phyloP scores from a whole-genome alignment of 1,284 basidiomycete species.

The Papiliotrema terrestris region DNA sequence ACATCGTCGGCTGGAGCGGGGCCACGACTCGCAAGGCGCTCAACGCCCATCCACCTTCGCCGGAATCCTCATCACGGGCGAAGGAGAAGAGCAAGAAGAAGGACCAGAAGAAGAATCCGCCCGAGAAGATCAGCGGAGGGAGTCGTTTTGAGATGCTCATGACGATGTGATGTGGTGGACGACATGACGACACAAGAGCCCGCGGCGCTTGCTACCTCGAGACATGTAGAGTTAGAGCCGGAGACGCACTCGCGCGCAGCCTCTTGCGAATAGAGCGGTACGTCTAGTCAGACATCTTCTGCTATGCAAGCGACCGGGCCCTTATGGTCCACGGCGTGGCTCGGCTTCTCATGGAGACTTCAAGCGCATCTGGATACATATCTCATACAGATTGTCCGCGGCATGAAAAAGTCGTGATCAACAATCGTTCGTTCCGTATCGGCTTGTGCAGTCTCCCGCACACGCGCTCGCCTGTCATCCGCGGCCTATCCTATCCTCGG shows the following conservation, averaged over 20 bases:
- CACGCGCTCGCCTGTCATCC: background rate
- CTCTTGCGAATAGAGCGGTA: no score
- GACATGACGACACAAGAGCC: background rate
- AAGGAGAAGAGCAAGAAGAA: background rate
- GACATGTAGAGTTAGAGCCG: no score
- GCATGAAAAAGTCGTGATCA: no score
- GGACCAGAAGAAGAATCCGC: background rate
- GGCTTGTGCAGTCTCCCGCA: background rate
- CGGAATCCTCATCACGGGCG: background rate
- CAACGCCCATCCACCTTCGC: background rate
- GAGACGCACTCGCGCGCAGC: no score
- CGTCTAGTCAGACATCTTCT: no score
- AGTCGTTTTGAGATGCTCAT: conserved; percentile 2
- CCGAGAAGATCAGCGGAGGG: background rate
- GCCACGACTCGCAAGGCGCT: background rate
- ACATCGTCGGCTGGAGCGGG: background rate
- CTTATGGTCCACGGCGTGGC: no score
- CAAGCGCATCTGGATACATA: background rate
- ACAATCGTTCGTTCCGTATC: background rate
- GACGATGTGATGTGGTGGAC: background rate
- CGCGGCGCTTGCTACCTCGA: no score
- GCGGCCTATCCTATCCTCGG: conserved; percentile 8
- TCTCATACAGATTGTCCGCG: background rate
- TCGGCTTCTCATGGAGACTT: no score
- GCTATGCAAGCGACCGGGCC: no score